A percentile compares a stretch with the other conserved stretches of the same genome.
phyloP scores from a whole-genome alignment of 768 basidiomycete genomes.

The Podaxis carcinomalis region DNA sequence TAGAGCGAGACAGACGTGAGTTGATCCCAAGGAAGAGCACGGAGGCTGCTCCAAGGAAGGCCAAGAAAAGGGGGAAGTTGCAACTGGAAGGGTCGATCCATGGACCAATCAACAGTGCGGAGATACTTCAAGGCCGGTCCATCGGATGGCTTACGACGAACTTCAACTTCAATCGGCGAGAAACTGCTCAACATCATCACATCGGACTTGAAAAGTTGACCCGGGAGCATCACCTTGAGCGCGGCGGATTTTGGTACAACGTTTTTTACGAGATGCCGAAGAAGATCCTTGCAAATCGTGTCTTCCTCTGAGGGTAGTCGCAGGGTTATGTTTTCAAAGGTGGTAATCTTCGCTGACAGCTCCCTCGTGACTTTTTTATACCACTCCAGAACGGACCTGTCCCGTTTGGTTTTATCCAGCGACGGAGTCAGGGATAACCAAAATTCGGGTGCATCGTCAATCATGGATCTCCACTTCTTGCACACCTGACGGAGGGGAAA shows the following conservation, averaged over 20 bases:
- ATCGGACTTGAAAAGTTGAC: background rate
- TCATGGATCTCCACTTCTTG: background rate
- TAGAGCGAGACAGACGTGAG: background rate
- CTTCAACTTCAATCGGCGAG: background rate
- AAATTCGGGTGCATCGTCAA: background rate
- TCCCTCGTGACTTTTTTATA: background rate
- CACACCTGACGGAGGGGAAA: background rate
- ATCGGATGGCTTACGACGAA: background rate
- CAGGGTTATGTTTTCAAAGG: background rate
- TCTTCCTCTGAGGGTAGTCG: background rate
- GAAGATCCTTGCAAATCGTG: background rate
- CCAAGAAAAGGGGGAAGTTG: background rate
- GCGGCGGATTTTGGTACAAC: background rate
- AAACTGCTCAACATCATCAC: background rate
- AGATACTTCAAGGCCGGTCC: background rate
- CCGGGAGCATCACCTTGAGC: background rate
- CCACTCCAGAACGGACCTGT: background rate
- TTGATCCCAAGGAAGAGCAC: background rate
- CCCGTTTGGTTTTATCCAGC: background rate
- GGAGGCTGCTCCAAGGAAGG: conserved; percentile 7
- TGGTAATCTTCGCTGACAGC: background rate
- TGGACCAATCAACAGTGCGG: background rate
- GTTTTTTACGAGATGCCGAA: background rate
- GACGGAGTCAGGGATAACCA: background rate
- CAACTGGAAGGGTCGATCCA: background rate